Evolutionary conservation across 1,139 yeast species (phyloP), one percentile per base, ranked within the genome.

Genomic region (Wickerhamomyces sp.): DNA sequence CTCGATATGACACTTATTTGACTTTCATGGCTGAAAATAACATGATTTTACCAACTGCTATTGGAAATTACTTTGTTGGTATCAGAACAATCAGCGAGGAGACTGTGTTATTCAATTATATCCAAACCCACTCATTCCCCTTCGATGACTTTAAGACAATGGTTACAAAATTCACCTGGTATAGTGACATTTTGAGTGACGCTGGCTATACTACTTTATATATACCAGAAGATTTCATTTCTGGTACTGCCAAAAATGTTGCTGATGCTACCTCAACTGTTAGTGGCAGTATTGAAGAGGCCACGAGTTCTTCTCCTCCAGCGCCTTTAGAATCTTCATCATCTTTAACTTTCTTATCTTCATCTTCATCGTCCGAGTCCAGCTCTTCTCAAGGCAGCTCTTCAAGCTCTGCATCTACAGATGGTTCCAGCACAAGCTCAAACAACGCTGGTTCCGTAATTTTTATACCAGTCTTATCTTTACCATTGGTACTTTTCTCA

Each of bases 131-230:
- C 15, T 43, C 52, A 7, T 71, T 72, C 48, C 77, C 77, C 18
- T 67, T 70, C 40, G 50, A 59, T 1, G 67, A 62, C 7, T 70
- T 72, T 45, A 42, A 59, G 22, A 65, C 73, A 1, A 65, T 66
- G 48, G 58, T 67, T 15, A 56, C 69, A 1, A 58, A 55, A 3
- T 68, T 72, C 45, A 71, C 73, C 4, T 70, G 75, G 75, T 67
- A 70, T 44, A 34, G 60, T 1, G 55, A 63, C 2, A 43, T 70
- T 24, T 38, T 70, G 31, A 32, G 46, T 1, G 58, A 51, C 1
- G 70, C 63, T 7, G 58, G 58, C 5, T 53, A 47, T 12, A 45
- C 72, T 3, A 59, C 67, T 2, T 49, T 69, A 25, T 64, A 61
- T 40, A 41, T 59, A 4, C 75, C 76, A 5, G 54, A 51, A 7